Evolutionary conservation across 257 asterid genomes (phyloP).

Genomic region (Marsdenia floribunda): DNA sequence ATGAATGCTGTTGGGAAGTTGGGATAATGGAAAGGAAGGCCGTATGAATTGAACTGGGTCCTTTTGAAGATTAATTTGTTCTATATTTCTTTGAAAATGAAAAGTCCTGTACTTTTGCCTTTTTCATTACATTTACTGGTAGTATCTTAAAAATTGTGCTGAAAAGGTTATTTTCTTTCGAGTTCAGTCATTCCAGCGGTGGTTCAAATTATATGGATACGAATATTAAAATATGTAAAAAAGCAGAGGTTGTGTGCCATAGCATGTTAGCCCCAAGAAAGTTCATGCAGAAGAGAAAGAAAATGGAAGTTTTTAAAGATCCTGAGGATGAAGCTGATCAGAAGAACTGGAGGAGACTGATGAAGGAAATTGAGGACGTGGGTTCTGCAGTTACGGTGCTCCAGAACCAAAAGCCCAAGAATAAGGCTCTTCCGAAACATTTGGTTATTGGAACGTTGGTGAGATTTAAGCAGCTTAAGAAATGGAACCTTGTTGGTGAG

Average conservation of each 20-base stretch:
- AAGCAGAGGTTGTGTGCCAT: conserved; percentile 65
- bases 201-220: conserved; percentile 35
- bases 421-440: conserved; percentile 65
- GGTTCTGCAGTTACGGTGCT: conserved; percentile 75
- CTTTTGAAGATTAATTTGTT: neutral
- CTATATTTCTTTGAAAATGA: neutral
- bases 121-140: neutral
- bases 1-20: neutral
- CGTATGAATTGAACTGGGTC: neutral
- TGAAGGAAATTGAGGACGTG: conserved; percentile 81
- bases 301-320: conserved; percentile 70
- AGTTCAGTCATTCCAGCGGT: conserved; percentile 48
- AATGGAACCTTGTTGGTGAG: conserved; percentile 95
- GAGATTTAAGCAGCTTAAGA: conserved; percentile 95
- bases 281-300: conserved; percentile 88
- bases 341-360: conserved; percentile 78
- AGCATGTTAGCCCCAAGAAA: conserved; percentile 93
- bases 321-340: conserved; percentile 75
- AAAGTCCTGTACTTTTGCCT: too few relatives aligned
- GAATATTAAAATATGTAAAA: conserved; percentile 42
- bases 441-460: conserved; percentile 77
- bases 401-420: conserved; percentile 58
- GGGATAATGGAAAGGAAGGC: neutral
- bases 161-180: conserved; percentile 6
- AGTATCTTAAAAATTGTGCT: neutral